Percentiles rank a stretch among this genome's conserved stretches.
Evolutionary conservation across 2,329 filamentous ascomycete genomes (phyloP).

Genomic region (Coccinonectria pachysandricola): DNA sequence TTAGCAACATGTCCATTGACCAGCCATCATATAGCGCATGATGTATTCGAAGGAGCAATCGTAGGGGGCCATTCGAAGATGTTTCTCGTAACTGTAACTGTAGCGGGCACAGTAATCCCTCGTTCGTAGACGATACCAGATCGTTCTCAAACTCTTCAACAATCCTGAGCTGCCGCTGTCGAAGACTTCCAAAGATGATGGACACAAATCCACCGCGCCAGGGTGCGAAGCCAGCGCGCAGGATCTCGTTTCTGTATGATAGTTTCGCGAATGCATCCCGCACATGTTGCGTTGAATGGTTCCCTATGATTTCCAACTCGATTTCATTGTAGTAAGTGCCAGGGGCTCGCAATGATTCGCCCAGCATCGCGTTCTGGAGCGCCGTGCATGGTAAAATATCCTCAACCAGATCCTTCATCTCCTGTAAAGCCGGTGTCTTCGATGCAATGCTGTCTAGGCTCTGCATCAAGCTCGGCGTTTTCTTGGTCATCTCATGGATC

Average conservation of each 20-base stretch:
- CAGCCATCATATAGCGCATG: conserved; percentile 91
- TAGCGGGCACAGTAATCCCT: conserved; percentile 46
- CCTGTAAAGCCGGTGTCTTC: conserved; percentile 7
- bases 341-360: conserved; percentile 53
- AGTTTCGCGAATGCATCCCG: conserved; percentile 39
- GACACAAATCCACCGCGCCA: conserved; percentile 27
- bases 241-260: conserved; percentile 47
- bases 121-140: conserved; percentile 28
- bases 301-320: conserved; percentile 44
- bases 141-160: conserved; percentile 27
- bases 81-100: conserved; percentile 41
- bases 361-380: conserved; percentile 70
- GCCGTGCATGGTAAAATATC: conserved; percentile 55
- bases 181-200: conserved; percentile 49
- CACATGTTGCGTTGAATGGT: conserved; percentile 29
- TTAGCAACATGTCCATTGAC: conserved; percentile 67
- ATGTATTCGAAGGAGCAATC: conserved; percentile 52
- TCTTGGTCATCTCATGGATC: not conserved
- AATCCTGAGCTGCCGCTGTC: conserved; percentile 30
- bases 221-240: conserved; percentile 65
- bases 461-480: conserved; percentile 6
- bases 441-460: conserved; percentile 10
- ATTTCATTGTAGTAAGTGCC: conserved; percentile 70
- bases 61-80: conserved; percentile 10
- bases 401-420: conserved; percentile 21